Conservation (phyloP, 1,284 basidiomycete species). For the Schizophyllum amplum region DNA sequence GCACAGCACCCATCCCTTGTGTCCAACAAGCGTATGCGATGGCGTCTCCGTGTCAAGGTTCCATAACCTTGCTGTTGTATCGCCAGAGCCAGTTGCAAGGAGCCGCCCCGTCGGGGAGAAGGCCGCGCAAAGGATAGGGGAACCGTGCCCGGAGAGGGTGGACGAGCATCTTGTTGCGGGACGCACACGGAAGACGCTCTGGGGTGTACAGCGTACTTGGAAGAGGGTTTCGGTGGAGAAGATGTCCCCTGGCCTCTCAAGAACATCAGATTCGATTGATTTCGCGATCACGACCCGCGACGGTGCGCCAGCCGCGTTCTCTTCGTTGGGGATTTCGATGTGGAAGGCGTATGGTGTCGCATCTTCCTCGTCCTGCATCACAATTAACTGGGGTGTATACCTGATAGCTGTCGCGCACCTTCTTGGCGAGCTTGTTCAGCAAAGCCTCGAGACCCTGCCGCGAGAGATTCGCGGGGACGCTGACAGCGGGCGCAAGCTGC, state of each 20-base stretch:
- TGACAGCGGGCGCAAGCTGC: constrained; percentile 79
- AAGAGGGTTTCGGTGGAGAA: constrained; percentile 87
- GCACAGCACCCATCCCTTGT: constrained; percentile 93
- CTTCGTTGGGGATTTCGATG: constrained; percentile 57
- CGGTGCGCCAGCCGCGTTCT: constrained; percentile 45
- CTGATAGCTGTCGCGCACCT: constrained; percentile 36
- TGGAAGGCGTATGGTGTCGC: constrained; percentile 88
- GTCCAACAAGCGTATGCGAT: constrained; percentile 81
- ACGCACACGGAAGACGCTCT: constrained; percentile 92
- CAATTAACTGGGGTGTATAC: background rate
- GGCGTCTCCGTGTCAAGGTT: constrained; percentile 92
- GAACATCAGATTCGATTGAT: constrained; percentile 74
- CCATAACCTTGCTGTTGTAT: constrained; percentile 92
- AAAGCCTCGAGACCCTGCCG: constrained; percentile 79
- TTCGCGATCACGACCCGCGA: constrained; percentile 74
- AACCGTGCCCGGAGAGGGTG: constrained; percentile 85
- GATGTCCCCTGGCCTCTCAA: constrained; percentile 59
- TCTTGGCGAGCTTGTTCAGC: constrained; percentile 75
- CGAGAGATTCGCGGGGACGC: constrained; percentile 80
- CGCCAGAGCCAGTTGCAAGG: constrained; percentile 93
- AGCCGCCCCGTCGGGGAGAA: constrained; percentile 91
- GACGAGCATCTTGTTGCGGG: constrained; percentile 91
- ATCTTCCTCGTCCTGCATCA: constrained; percentile 50
- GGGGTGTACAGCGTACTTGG: constrained; percentile 83
- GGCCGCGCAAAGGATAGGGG: constrained; percentile 91